A percentile compares a stretch with the other conserved stretches of the same genome.
Conservation (phyloP, 2,329 filamentous ascomycete species). For the Aspergillus costaricaensis region DNA sequence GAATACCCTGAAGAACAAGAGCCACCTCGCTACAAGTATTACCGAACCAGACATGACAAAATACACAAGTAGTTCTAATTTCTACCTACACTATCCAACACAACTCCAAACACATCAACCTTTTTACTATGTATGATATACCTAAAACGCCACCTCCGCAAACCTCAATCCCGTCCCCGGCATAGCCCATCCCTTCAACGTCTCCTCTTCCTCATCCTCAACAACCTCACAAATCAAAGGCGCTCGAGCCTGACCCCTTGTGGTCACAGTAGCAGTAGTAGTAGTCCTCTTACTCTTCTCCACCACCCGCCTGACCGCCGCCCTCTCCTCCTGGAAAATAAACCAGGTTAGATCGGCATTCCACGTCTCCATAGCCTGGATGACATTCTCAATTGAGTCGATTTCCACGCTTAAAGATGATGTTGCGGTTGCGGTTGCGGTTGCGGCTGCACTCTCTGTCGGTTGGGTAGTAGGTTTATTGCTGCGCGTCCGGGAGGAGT, state of each 20-base stretch:
- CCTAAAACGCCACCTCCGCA: conserved; percentile 28
- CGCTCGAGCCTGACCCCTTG: background rate
- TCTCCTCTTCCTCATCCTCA: conserved; percentile 13
- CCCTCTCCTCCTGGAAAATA: conserved; percentile 33
- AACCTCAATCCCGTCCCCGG: conserved; percentile 41
- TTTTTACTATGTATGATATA: too few species aligned
- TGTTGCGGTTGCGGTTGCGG: too few species aligned
- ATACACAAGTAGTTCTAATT: too few species aligned
- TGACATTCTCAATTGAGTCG: conserved; percentile 31
- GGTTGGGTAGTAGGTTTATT: background rate
- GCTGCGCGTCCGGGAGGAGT: conserved; percentile 20
- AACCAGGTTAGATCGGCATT: conserved; percentile 47
- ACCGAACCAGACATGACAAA: too few species aligned
- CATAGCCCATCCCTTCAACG: conserved; percentile 12
- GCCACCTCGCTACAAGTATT: too few species aligned
- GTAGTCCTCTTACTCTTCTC: conserved; percentile 35
- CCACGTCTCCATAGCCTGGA: conserved; percentile 45
- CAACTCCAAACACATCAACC: background rate
- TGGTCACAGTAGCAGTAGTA: background rate
- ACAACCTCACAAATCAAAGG: conserved; percentile 13
- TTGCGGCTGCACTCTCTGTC: background rate
- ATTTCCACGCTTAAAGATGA: conserved; percentile 16
- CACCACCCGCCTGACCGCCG: conserved; percentile 7
- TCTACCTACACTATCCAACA: background rate
- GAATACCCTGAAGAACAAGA: too few species aligned